Conservation (phyloP, 2,329 filamentous ascomycete species). For the Anisogramma anomala region DNA sequence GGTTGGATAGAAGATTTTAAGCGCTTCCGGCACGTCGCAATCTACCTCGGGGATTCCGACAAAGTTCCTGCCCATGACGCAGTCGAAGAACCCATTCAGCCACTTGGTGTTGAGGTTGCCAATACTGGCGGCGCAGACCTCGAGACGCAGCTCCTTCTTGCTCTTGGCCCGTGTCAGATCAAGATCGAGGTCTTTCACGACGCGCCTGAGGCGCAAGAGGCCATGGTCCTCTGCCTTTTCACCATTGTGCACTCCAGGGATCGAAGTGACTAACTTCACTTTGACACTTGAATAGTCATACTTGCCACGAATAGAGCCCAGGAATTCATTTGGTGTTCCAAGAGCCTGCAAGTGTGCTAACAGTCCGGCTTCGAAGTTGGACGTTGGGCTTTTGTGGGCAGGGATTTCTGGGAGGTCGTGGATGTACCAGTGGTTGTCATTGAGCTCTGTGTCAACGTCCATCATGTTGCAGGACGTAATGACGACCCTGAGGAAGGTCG, state of each 20-base stretch:
- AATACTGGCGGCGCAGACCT: conserved; percentile 18
- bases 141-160: conserved; percentile 14
- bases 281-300: conserved; percentile 19
- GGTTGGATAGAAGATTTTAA: conserved; percentile 19
- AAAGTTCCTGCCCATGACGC: conserved; percentile 14
- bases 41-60: conserved; percentile 8
- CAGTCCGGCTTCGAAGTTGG: conserved; percentile 16
- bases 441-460: conserved; percentile 17
- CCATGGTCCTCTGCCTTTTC: conserved; percentile 17
- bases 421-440: conserved; percentile 21
- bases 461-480: conserved; percentile 22
- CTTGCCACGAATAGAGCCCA: conserved; percentile 16
- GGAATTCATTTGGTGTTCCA: conserved; percentile 15
- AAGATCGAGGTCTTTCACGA: conserved; percentile 13
- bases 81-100: conserved; percentile 18
- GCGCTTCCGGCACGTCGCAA: conserved; percentile 7
- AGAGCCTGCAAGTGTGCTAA: conserved; percentile 16
- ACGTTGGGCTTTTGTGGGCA: background rate
- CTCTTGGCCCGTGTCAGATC: conserved; percentile 10
- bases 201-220: conserved; percentile 16
- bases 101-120: conserved; percentile 17
- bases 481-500: conserved; percentile 17
- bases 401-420: conserved; percentile 17
- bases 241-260: conserved; percentile 15
- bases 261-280: conserved; percentile 18